Percentiles rank a stretch among this genome's conserved stretches.
phyloP scores from a whole-genome alignment of 2,329 filamentous ascomycete genomes.

The Diplodia intermedia region DNA sequence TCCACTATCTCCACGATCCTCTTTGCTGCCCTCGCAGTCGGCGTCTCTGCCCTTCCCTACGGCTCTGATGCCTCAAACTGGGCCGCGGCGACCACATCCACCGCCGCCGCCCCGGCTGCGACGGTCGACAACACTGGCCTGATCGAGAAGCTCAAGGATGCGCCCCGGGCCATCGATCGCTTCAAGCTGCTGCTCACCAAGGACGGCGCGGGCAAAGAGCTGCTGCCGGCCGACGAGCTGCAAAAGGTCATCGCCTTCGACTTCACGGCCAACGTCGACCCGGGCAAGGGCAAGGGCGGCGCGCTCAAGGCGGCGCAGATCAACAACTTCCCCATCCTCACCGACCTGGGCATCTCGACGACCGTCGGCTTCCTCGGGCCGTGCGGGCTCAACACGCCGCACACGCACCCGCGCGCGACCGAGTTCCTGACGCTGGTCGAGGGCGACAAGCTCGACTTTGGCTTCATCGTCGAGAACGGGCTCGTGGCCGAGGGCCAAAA shows the following conservation, averaged over 20 bases:
- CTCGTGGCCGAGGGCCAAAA: constrained; percentile 43
- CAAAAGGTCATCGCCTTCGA: constrained; percentile 67
- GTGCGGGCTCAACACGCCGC: constrained; percentile 57
- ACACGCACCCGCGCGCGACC: constrained; percentile 58
- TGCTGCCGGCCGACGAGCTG: constrained; percentile 44
- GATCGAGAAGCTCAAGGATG: constrained; percentile 43
- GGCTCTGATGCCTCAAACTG: background rate
- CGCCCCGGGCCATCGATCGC: constrained; percentile 48
- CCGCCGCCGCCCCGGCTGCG: constrained; percentile 33
- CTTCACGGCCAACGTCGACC: constrained; percentile 47
- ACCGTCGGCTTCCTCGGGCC: constrained; percentile 51
- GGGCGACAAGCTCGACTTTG: constrained; percentile 50
- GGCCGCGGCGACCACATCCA: constrained; percentile 26
- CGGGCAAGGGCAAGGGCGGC: constrained; percentile 22
- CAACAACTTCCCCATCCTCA: constrained; percentile 50
- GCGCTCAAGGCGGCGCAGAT: constrained; percentile 41
- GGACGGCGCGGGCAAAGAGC: constrained; percentile 36
- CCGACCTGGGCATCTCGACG: constrained; percentile 48
- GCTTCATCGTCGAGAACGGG: constrained; percentile 57
- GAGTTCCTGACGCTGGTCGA: constrained; percentile 56
- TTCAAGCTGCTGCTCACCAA: constrained; percentile 47
- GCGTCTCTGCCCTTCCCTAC: constrained; percentile 42
- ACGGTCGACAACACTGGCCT: constrained; percentile 39
- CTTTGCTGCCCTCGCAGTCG: constrained; percentile 43
- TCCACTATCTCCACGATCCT: constrained; percentile 43